Conservation (phyloP, 75 land plant species). For the Azolla pinnata region DNA sequence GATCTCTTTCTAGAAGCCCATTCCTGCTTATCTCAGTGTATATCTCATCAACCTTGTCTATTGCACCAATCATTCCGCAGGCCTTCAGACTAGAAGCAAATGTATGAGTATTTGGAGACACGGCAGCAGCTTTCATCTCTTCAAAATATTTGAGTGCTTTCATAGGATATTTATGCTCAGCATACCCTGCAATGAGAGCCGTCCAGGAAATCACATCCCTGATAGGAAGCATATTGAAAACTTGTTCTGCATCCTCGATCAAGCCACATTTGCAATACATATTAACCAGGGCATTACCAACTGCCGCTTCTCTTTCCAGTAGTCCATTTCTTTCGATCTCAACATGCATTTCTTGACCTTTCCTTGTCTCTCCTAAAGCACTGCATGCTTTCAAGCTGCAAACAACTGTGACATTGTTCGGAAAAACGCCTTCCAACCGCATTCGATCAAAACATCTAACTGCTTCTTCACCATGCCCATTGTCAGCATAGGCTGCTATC, state of each 20-base stretch:
- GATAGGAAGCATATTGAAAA: slow-evolving; percentile 37
- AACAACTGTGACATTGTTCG: slow-evolving; percentile 45
- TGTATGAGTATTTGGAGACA: slow-evolving; percentile 1
- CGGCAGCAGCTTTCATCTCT: not conserved
- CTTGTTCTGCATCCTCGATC: slow-evolving; percentile 28
- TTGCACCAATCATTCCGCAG: not conserved
- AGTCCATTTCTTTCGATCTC: slow-evolving; percentile 36
- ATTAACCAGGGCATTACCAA: slow-evolving; percentile 49
- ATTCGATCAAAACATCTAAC: slow-evolving; percentile 41
- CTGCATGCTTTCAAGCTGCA: slow-evolving; percentile 48
- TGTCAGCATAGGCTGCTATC: slow-evolving; percentile 69
- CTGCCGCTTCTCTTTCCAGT: slow-evolving; percentile 13
- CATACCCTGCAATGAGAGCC: slow-evolving; percentile 12
- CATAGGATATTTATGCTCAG: slow-evolving; percentile 1
- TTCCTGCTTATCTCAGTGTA: not conserved
- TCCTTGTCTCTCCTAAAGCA: slow-evolving; percentile 28
- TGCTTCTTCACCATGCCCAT: slow-evolving; percentile 40
- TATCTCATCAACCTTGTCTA: not conserved
- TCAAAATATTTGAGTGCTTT: slow-evolving; percentile 2
- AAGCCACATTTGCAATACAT: slow-evolving; percentile 55
- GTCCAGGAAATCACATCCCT: slow-evolving; percentile 15
- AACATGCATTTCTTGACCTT: slow-evolving; percentile 44
- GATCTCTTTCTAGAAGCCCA: not conserved
- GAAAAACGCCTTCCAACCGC: slow-evolving; percentile 22
- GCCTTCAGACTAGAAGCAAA: slow-evolving; percentile 6